A percentile compares a stretch with the other conserved stretches of the same genome.
These are phyloP conservation scores for Suhomyces sp. DNA, from an alignment of 805 yeast species.

Conservation along the genomic window DNA sequence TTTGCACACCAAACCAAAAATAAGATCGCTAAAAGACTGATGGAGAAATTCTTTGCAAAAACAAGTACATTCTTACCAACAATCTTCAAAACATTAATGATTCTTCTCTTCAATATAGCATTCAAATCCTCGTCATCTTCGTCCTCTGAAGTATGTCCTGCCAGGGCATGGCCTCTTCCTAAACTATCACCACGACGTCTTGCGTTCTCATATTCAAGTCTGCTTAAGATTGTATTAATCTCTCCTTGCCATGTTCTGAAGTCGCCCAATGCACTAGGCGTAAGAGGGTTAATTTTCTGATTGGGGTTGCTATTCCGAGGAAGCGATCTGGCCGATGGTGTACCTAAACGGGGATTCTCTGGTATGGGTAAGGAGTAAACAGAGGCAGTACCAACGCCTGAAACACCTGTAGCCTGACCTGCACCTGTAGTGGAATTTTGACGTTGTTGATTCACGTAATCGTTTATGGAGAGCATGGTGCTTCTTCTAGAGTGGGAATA, in stretches of 20 bases:
- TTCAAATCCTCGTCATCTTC: conserved; percentile 16
- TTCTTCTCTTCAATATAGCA: conserved; percentile 20
- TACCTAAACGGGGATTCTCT: conserved; percentile 3
- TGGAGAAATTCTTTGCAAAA: conserved; percentile 33
- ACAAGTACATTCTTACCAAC: conserved; percentile 29
- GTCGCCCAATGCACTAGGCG: conserved; percentile 30
- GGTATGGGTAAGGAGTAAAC: conserved; percentile 14
- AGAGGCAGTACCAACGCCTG: conserved; percentile 11
- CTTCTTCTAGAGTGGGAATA: conserved; percentile 44
- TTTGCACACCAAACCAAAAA: conserved; percentile 44
- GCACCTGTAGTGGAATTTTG: conserved; percentile 14
- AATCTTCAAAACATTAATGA: conserved; percentile 23
- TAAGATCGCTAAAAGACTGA: conserved; percentile 36
- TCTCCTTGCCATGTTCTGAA: conserved; percentile 55
- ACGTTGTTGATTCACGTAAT: conserved; percentile 35
- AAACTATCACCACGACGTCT: conserved; percentile 4
- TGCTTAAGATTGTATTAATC: conserved; percentile 46
- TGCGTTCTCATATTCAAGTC: conserved; percentile 35
- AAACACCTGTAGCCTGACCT: conserved; percentile 10
- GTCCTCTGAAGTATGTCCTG: conserved; percentile 15
- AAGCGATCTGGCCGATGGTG: conserved; percentile 2
- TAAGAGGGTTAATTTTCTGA: background rate
- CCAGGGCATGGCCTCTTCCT: background rate
- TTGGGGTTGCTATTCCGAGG: conserved; percentile 3
- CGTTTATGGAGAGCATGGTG: conserved; percentile 35